Evolutionary conservation across 352 stramenopile genomes (phyloP).

Genomic region (Globisporangium perplexum): DNA sequence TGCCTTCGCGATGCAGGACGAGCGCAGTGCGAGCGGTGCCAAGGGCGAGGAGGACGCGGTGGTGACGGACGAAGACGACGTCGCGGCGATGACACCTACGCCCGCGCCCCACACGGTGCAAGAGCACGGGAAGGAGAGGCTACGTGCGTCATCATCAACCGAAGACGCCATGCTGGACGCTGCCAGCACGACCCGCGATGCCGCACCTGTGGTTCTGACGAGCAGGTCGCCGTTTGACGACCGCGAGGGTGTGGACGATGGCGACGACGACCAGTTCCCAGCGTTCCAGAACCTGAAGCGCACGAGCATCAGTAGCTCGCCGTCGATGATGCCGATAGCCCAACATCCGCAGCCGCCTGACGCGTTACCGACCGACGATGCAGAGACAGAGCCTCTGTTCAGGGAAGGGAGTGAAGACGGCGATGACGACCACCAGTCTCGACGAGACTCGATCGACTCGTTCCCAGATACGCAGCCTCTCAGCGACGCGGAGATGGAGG

Average conservation of each 20-base stretch:
- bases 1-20: no score
- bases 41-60: no score
- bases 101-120: no score
- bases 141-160: no score
- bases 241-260: background rate
- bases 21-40: no score
- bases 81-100: no score
- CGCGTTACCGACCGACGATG: slow-evolving; percentile 3
- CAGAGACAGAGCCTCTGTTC: background rate
- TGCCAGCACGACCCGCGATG: background rate
- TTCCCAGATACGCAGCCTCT: slow-evolving; percentile 40
- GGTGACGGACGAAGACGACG: no score
- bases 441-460: slow-evolving; percentile 22
- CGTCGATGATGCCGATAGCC: background rate
- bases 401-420: slow-evolving; percentile 7
- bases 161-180: no score
- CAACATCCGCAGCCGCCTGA: background rate
- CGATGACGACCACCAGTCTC: slow-evolving; percentile 17
- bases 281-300: background rate
- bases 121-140: no score
- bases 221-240: background rate
- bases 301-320: background rate
- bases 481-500: no score
- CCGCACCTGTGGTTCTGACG: background rate
- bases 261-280: background rate